A percentile compares a stretch with the other conserved stretches of the same genome.
Conservation (phyloP, 768 basidiomycete genomes). For the Mycena indigotica region DNA sequence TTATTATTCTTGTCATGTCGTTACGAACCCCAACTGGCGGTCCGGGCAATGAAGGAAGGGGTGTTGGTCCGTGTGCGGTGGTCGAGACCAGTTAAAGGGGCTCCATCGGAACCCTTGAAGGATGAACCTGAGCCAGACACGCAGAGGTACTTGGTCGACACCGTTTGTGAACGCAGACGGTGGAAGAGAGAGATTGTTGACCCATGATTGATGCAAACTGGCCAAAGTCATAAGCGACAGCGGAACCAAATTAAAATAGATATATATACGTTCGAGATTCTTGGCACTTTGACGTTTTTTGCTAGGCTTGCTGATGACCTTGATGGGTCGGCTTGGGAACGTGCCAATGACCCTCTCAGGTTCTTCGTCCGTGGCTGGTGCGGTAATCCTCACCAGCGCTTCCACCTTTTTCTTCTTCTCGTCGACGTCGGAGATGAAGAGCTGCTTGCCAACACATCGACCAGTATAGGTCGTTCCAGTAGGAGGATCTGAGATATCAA, state of each 20-base stretch:
- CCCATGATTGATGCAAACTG: conserved; percentile 95
- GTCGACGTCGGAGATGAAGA: conserved; percentile 93
- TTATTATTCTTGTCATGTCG: conserved; percentile 11
- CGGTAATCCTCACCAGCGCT: conserved; percentile 87
- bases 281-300: conserved; percentile 96
- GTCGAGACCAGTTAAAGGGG: conserved; percentile 79
- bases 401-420: conserved; percentile 96
- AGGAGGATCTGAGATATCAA: conserved; percentile 79
- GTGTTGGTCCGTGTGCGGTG: conserved; percentile 69
- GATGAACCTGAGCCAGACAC: conserved; percentile 92
- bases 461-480: conserved; percentile 88
- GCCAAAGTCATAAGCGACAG: conserved; percentile 19
- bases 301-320: conserved; percentile 97
- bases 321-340: conserved; percentile 94
- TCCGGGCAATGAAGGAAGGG: conserved; percentile 87
- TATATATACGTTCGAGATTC: conserved; percentile 81
- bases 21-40: conserved; percentile 82
- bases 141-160: conserved; percentile 94
- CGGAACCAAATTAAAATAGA: conserved; percentile 14
- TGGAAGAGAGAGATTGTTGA: conserved; percentile 95
- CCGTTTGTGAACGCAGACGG: conserved; percentile 91
- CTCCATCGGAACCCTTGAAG: conserved; percentile 92
- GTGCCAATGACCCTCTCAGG: conserved; percentile 82
- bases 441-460: conserved; percentile 89
- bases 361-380: conserved; percentile 77